These are phyloP conservation scores for Cryomyces minteri DNA, from an alignment of 495 filamentous ascomycete species.

Conservation along the genomic window DNA sequence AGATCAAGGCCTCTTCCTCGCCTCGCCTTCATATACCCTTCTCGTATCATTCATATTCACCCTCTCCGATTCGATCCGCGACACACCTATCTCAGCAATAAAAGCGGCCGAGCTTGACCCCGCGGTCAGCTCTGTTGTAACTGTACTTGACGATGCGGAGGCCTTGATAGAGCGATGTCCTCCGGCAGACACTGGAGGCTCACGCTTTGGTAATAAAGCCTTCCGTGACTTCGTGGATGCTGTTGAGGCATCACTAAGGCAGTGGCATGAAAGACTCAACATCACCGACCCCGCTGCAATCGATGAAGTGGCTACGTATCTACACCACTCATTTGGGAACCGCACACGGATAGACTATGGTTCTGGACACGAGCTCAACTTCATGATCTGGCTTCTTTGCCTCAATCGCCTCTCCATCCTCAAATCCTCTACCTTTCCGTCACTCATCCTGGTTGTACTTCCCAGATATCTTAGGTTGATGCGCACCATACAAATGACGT, in stretches of 20 bases:
- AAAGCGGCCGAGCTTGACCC: slow-evolving; percentile 33
- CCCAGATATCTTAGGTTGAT: slow-evolving; percentile 63
- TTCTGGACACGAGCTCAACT: slow-evolving; percentile 92
- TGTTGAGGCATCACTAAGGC: slow-evolving; percentile 30
- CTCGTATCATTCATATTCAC: slow-evolving; percentile 70
- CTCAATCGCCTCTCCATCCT: slow-evolving; percentile 65
- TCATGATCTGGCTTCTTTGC: slow-evolving; percentile 83
- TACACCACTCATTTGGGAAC: slow-evolving; percentile 72
- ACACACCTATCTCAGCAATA: slow-evolving; percentile 51
- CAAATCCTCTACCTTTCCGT: slow-evolving; percentile 40
- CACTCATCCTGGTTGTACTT: slow-evolving; percentile 61
- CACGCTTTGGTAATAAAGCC: slow-evolving; percentile 82
- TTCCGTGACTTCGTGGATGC: slow-evolving; percentile 74
- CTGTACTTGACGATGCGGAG: slow-evolving; percentile 49
- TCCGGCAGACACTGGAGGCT: slow-evolving; percentile 66
- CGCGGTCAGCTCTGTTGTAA: slow-evolving; percentile 42
- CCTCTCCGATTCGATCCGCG: slow-evolving; percentile 65
- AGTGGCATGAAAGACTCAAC: slow-evolving; percentile 31
- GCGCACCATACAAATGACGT: slow-evolving; percentile 66
- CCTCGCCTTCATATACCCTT: slow-evolving; percentile 59
- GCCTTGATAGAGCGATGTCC: slow-evolving; percentile 45
- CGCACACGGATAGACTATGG: slow-evolving; percentile 87
- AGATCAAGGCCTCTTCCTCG: slow-evolving; percentile 68
- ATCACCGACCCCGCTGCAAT: slow-evolving; percentile 31
- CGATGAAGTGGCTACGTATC: slow-evolving; percentile 58